Evolutionary conservation across 106 monocot genomes (phyloP), one percentile per base, ranked within the genome.

Genomic region (Allium fistulosum): DNA sequence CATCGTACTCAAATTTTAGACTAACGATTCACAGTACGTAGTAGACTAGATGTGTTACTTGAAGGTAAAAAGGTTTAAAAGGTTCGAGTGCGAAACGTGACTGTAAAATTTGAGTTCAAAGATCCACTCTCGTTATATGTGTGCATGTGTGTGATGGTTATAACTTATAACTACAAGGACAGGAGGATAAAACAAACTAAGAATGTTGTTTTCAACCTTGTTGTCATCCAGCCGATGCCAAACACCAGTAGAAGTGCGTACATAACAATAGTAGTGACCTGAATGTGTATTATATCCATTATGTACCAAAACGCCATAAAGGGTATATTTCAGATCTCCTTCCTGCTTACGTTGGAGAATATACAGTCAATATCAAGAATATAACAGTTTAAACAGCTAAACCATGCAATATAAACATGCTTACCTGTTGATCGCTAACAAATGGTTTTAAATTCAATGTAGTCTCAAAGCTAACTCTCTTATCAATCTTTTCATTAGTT

Each of bases 191-290:
- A 37, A 37, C 37, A 37, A 37, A 37, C 5, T 37, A 37, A 37
- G 37, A 37, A 37, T 37, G 37, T 37, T 37, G 37, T 37, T 37
- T 68, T 56, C 22, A 68, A 90, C 90, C 85, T 80, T 77, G 64
- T 85, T 82, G 73, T 90, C 90, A 85, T 90, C 84, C 48, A 90
- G 80, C 74, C 80, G 78, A 72, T 90, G 75, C 90, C 90, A 90
- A 72, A 90, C 59, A 26, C 90, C 90, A 66, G 70, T 75, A 48
- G 90, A 85, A 15, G 85, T 90, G 59, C 85, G 85, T 26, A 90
- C 80, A 68, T 78, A 90, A 73, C 90, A 90, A 68, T 82, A 90
- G 69, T 90, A 90, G 37, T 90, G 90, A 53, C 90, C 90, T 48
- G 90, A 90, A 75, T 80, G 90, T 11, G 85, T 90, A 51, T 78